Evolutionary conservation across 345 rosid species (phyloP).

Genomic region (Linum usitatissimum): DNA sequence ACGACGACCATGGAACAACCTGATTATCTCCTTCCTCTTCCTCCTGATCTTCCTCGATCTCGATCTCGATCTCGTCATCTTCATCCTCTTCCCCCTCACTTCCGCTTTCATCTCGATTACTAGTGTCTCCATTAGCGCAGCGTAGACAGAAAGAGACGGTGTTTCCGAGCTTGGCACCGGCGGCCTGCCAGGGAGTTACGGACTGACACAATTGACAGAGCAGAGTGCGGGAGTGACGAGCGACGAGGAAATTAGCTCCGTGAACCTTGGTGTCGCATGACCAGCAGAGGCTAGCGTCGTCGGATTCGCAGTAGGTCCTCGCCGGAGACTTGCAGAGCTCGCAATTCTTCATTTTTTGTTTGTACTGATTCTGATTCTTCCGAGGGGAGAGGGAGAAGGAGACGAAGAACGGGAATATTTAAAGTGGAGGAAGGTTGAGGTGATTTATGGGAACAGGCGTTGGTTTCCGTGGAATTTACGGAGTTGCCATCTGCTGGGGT

Average conservation of each 20-base stretch:
- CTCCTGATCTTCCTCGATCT: slow-evolving; percentile 8
- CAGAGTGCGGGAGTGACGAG: slow-evolving; percentile 44
- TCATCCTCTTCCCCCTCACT: slow-evolving; percentile 12
- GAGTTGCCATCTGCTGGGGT: too few species aligned
- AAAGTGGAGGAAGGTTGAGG: too few species aligned
- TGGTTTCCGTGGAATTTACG: too few species aligned
- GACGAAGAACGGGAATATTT: too few species aligned
- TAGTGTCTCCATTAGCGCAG: slow-evolving; percentile 16
- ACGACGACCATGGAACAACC: slow-evolving; percentile 38
- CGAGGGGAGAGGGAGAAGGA: too few species aligned
- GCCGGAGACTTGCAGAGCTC: not conserved
- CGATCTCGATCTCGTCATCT: not conserved
- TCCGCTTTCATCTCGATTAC: slow-evolving; percentile 10
- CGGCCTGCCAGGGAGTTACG: slow-evolving; percentile 52
- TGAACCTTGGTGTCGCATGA: not conserved
- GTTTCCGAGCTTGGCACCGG: slow-evolving; percentile 47
- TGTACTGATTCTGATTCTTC: not conserved
- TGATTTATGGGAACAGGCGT: too few species aligned
- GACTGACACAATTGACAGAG: slow-evolving; percentile 47
- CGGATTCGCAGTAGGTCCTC: not conserved
- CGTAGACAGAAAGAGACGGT: slow-evolving; percentile 39
- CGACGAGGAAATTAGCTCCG: slow-evolving; percentile 30
- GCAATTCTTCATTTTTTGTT: not conserved
- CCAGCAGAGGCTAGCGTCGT: not conserved
- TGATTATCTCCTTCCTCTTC: slow-evolving; percentile 38